Conservation (phyloP, 345 rosid species). For the Dipteronia dyeriana region DNA sequence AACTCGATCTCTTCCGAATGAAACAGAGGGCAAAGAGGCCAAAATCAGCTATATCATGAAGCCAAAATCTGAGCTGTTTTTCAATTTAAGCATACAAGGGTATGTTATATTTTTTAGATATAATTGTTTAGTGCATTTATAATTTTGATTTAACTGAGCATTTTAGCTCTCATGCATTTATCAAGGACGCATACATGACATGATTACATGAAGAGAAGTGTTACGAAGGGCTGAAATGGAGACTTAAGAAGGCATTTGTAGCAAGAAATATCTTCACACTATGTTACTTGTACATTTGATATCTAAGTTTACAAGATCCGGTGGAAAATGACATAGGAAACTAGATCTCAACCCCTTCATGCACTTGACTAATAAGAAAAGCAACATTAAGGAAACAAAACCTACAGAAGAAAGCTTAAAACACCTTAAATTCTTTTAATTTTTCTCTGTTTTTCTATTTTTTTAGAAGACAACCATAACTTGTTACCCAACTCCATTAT, state of each 20-base stretch:
- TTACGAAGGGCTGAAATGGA: too few relatives aligned
- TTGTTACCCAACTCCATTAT: neutral
- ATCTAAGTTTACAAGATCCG: neutral
- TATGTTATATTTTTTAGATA: constrained; percentile 21
- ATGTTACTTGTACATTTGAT: neutral
- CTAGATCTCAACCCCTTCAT: neutral
- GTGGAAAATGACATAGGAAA: neutral
- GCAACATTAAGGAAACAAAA: neutral
- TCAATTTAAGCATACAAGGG: constrained; percentile 58
- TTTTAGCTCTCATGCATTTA: too few relatives aligned
- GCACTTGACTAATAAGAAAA: neutral
- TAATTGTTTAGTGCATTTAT: neutral
- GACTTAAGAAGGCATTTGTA: neutral
- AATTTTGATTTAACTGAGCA: neutral
- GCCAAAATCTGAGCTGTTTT: constrained; percentile 65
- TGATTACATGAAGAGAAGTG: too few relatives aligned
- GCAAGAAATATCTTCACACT: neutral
- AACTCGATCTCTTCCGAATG: too few relatives aligned
- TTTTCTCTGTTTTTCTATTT: neutral
- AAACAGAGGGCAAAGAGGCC: constrained; percentile 40
- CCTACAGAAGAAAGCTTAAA: neutral
- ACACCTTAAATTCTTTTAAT: neutral
- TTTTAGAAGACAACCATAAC: neutral
- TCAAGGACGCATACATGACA: too few relatives aligned
- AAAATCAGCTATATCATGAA: too few relatives aligned